Base-by-base conservation (phyloP, 1,284 basidiomycete genomes). In the Cystobasidium sp. region DNA sequence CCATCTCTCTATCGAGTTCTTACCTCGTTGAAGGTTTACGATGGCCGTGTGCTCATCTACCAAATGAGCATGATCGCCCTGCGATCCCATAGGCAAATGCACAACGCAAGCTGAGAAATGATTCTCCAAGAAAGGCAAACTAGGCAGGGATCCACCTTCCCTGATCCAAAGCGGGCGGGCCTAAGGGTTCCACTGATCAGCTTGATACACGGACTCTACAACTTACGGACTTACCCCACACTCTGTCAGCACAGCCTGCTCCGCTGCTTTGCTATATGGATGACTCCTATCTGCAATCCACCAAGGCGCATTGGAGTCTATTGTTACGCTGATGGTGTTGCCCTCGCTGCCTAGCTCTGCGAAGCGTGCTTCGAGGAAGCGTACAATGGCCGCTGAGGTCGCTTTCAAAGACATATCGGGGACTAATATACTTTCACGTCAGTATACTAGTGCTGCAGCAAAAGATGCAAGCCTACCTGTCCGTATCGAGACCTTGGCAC, bases 1-100 rank as follows among this genome's bases (percentile, higher is more conserved):
- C 82, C 92, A 93, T 16, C 88, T 86, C 78, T 91, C 87, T 37
- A 93, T 82, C 53, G 93, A 90, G 2, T 87, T 84, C 77, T 91
- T 90, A 0, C 91, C 92, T 52, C 88, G 87, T 24, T 86, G 86
- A 10, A 94, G 84, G 78, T 94, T 93, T 14, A 86, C 83, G 0
- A 94, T 64, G 12, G 91, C 89, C 71, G 94, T 91, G 8, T 91
- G 86, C 80, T 94, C 92, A 79, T 94, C 89, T 1, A 91, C 88
- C n/a, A 94, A 82, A 84, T 94, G 92, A 0, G 92, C 92, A 85
- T 90, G 89, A 79, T 93, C 92, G 88, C 96, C 89, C 0, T 94
- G 94, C 3, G 96, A 85, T 82, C 96, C 94, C 16, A 96, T 85
- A 0, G 92, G 92, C 68, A 0, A 94, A 94, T 0, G 98, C 39